A percentile compares a stretch with the other conserved stretches of the same genome.
phyloP scores from a whole-genome alignment of 768 basidiomycete genomes.

The Sistotremastrum suecicum region DNA sequence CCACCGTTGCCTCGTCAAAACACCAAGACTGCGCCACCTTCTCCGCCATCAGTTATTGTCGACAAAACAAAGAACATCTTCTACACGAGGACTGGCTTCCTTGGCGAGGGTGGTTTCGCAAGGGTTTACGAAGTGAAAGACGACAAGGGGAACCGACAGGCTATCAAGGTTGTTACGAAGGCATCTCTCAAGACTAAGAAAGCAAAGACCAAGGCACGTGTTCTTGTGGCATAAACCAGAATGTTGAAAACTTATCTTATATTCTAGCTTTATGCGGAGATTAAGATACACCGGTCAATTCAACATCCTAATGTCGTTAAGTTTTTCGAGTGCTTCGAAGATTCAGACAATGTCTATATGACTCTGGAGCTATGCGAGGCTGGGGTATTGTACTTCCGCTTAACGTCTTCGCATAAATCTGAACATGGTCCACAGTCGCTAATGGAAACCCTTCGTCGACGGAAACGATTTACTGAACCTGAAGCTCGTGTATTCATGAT shows the following conservation, averaged over 20 bases:
- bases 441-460: constrained; percentile 82
- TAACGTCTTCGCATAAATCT: neutral
- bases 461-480: constrained; percentile 79
- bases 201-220: constrained; percentile 82
- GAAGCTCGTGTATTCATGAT: constrained; percentile 89
- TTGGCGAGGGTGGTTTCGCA: constrained; percentile 96
- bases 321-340: constrained; percentile 93
- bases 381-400: constrained; percentile 28
- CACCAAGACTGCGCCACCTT: constrained; percentile 67
- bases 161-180: constrained; percentile 95
- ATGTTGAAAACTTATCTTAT: constrained; percentile 1
- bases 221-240: neutral
- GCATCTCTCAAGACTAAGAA: constrained; percentile 86
- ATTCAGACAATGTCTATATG: constrained; percentile 94
- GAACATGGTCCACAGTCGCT: constrained; percentile 27
- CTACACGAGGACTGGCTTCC: constrained; percentile 63
- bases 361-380: constrained; percentile 84
- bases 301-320: constrained; percentile 85
- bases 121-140: constrained; percentile 93
- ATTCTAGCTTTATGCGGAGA: constrained; percentile 87
- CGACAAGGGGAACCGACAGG: constrained; percentile 42
- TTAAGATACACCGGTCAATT: constrained; percentile 90
- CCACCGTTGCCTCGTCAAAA: constrained; percentile 74
- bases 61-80: constrained; percentile 45
- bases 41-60: constrained; percentile 61